Evolutionary conservation across 495 filamentous ascomycete species (phyloP).

Genomic region (Penicillium taxi): DNA sequence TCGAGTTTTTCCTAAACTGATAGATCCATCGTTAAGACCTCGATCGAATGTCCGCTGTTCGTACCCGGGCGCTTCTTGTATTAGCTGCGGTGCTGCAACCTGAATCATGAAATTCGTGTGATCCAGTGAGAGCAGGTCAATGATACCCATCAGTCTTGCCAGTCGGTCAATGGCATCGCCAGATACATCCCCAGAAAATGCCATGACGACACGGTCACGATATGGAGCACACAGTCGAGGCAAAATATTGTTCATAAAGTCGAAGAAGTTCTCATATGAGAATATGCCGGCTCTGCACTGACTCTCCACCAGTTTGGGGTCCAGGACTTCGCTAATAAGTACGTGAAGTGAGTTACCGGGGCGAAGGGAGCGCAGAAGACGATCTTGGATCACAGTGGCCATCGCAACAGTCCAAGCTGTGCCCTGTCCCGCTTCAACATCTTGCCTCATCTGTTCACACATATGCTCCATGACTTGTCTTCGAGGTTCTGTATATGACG

Average conservation of each 20-base stretch:
- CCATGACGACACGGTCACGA: slow-evolving; percentile 76
- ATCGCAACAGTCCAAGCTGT: slow-evolving; percentile 72
- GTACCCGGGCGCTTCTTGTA: slow-evolving; percentile 72
- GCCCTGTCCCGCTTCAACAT: slow-evolving; percentile 62
- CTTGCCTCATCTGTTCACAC: slow-evolving; percentile 67
- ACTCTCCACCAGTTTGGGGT: slow-evolving; percentile 63
- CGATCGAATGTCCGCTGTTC: slow-evolving; percentile 71
- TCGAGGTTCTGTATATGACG: slow-evolving; percentile 40
- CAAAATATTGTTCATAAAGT: slow-evolving; percentile 79
- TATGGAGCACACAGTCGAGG: slow-evolving; percentile 91
- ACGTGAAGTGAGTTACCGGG: slow-evolving; percentile 74
- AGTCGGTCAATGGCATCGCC: slow-evolving; percentile 79
- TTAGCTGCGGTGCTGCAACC: slow-evolving; percentile 68
- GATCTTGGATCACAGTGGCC: slow-evolving; percentile 76
- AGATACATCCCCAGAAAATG: slow-evolving; percentile 61
- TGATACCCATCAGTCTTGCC: slow-evolving; percentile 72
- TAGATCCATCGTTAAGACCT: slow-evolving; percentile 55
- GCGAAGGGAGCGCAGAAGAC: slow-evolving; percentile 72
- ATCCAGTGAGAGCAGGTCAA: slow-evolving; percentile 88
- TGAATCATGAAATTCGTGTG: slow-evolving; percentile 91
- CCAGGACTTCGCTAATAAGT: slow-evolving; percentile 77
- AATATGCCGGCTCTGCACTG: slow-evolving; percentile 78
- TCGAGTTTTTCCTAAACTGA: slow-evolving; percentile 51
- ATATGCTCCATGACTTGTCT: slow-evolving; percentile 53
- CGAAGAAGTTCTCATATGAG: slow-evolving; percentile 89